These are phyloP conservation scores for Aspergillus felis DNA, from an alignment of 2,329 filamentous ascomycete genomes.

Conservation along the genomic window DNA sequence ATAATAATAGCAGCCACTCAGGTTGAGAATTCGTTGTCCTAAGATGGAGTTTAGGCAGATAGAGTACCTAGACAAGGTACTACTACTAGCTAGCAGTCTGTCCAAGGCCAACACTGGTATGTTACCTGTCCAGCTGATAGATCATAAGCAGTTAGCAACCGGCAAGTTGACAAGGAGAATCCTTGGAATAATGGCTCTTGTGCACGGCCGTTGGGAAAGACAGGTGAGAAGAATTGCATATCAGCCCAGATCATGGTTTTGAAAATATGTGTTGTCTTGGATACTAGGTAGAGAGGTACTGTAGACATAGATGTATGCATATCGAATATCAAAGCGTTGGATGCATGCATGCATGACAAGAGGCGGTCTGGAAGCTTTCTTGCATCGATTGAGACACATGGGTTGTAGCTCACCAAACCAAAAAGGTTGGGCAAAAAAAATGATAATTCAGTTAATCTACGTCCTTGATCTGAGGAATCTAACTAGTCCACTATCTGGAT, in stretches of 20 bases:
- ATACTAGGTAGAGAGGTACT: background rate
- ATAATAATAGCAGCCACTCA: background rate
- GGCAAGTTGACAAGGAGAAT: background rate
- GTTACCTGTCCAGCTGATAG: conserved; percentile 23
- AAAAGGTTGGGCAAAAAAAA: too few species aligned
- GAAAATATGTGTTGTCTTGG: background rate
- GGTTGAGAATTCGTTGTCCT: background rate
- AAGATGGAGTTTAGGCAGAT: background rate
- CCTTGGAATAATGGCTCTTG: background rate
- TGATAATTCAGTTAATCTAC: background rate
- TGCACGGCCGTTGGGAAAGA: background rate
- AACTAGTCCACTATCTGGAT: background rate
- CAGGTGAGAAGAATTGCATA: background rate
- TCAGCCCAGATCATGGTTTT: background rate
- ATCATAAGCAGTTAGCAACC: background rate
- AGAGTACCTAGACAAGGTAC: background rate
- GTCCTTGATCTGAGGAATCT: too few species aligned
- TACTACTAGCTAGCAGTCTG: background rate
- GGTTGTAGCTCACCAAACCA: background rate
- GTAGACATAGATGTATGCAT: background rate
- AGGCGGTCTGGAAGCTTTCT: background rate
- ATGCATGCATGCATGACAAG: background rate
- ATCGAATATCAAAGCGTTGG: background rate
- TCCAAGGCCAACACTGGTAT: background rate
- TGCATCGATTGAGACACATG: background rate